A percentile compares a stretch with the other conserved stretches of the same genome.
Conservation (phyloP, 345 rosid species). For the Cardiospermum halicacabum region DNA sequence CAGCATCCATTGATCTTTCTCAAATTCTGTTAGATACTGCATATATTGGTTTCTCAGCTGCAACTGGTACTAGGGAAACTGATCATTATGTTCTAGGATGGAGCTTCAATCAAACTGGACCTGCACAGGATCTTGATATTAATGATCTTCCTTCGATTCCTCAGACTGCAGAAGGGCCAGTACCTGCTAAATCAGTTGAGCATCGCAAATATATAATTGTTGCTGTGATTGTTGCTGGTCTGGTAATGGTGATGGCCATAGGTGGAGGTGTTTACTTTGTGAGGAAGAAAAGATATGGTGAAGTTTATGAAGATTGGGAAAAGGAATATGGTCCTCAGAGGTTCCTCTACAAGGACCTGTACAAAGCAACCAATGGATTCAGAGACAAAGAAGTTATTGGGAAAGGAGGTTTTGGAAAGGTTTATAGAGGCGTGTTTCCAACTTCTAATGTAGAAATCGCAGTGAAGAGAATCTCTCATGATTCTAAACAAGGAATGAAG, state of each 20-base stretch:
- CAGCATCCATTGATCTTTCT: background rate
- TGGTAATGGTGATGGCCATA: slow-evolving; percentile 9
- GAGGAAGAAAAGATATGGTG: slow-evolving; percentile 44
- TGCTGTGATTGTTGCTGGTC: slow-evolving; percentile 14
- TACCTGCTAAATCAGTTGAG: slow-evolving; percentile 1
- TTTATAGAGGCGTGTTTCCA: slow-evolving; percentile 35
- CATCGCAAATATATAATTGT: slow-evolving; percentile 12
- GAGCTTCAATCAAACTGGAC: slow-evolving; percentile 51
- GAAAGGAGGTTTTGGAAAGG: slow-evolving; percentile 46
- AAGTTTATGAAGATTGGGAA: slow-evolving; percentile 70
- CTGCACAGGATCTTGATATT: slow-evolving; percentile 33
- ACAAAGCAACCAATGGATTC: slow-evolving; percentile 58
- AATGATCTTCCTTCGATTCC: slow-evolving; percentile 54
- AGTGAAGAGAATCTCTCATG: slow-evolving; percentile 38
- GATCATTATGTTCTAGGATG: slow-evolving; percentile 54
- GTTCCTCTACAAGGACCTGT: slow-evolving; percentile 46
- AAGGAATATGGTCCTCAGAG: slow-evolving; percentile 52
- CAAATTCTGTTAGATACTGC: slow-evolving; percentile 18
- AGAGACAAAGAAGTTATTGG: slow-evolving; percentile 44
- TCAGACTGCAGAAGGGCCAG: too few relatives aligned
- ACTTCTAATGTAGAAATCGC: slow-evolving; percentile 26
- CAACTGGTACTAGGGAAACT: slow-evolving; percentile 34
- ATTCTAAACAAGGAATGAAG: slow-evolving; percentile 38
- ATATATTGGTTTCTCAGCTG: slow-evolving; percentile 49
- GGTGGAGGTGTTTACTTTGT: slow-evolving; percentile 20